Base-by-base conservation (phyloP, 345 rosid species). In the Chamaenerion angustifolium region DNA sequence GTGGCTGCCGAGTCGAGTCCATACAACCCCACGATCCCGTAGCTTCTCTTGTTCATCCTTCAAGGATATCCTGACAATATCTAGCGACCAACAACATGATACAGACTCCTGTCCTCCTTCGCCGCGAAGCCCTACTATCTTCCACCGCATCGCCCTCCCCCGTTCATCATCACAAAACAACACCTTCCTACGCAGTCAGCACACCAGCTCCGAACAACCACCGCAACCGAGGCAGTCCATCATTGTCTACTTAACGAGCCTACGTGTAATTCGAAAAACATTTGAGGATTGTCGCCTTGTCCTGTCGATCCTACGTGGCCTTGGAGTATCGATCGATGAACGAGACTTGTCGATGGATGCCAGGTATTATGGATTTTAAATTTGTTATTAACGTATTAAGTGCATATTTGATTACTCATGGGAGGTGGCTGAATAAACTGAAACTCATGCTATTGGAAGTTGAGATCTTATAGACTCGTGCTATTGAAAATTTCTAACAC, bases 281-380 rank as follows among this genome's bases (percentile, higher is more conserved):
- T 84, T 66, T 63, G 86, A 82, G 48, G 95, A 82, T 53, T 84
- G 92, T 67, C 57, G 65, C 41, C 18, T 59, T 55, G 84, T 82
- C 54, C 52, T 71, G 46, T 73, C 88, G 3, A 82, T 88, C 60
- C 82, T 88, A 41, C 79, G 66, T 0, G 79, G 72, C 6, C 59
- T 69, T 43, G 62, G 71, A 0, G 81, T 76, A 56, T 65, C 75
- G 1, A 59, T 82, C 42, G 96, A 88, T 69, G 95, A 88, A 41
- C 82, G 92, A 3, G 96, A 88, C 64, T 56, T 88, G 58, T 75
- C 86, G 2, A 74, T 88, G 88, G 89, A 88, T 40, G 45, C 71
- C 0, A 47, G 37, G 37, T 31, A 31, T 31, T 31, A 5, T 31
- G 27, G 27, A 5, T 2, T 23, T 23, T 23, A 2, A 5, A 5